phyloP scores from a whole-genome alignment of 768 basidiomycete species.

The Stropharia rugosoannulata region DNA sequence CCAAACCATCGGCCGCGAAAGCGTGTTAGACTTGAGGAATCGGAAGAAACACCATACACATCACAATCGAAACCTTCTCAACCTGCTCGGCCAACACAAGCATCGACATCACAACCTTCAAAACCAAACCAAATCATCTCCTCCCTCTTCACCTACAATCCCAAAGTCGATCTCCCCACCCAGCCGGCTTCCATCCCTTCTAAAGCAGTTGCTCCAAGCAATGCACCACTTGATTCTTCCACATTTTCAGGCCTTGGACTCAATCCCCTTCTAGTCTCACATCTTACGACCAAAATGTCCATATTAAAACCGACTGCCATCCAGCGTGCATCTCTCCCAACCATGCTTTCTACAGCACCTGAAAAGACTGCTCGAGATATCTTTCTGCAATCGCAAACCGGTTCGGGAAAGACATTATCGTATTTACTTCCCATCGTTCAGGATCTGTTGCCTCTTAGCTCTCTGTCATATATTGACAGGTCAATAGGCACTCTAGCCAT shows the following conservation, averaged over 20 bases:
- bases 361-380: conserved; percentile 59
- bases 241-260: conserved; percentile 84
- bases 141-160: conserved; percentile 86
- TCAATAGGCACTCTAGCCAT: conserved; percentile 94
- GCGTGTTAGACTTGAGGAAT: conserved; percentile 21
- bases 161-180: conserved; percentile 52
- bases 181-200: conserved; percentile 17
- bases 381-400: conserved; percentile 96
- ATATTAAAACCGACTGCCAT: conserved; percentile 89
- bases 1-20: conserved; percentile 17
- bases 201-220: conserved; percentile 58
- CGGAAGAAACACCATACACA: conserved; percentile 6
- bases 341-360: conserved; percentile 34
- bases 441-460: conserved; percentile 87
- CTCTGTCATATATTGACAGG: conserved; percentile 90
- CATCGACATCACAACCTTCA: conserved; percentile 17
- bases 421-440: conserved; percentile 95
- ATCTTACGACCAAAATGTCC: conserved; percentile 76
- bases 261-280: conserved; percentile 74
- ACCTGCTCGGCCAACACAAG: conserved; percentile 11
- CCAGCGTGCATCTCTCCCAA: conserved; percentile 76
- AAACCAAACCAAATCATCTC: conserved; percentile 72
- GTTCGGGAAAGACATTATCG: conserved; percentile 93
- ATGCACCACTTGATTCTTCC: conserved; percentile 81
- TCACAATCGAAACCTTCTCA: conserved; percentile 18